Percentiles rank a stretch among this genome's conserved stretches.
Conservation (phyloP, 169 alveolate genomes). For the Theileria orientalis region DNA sequence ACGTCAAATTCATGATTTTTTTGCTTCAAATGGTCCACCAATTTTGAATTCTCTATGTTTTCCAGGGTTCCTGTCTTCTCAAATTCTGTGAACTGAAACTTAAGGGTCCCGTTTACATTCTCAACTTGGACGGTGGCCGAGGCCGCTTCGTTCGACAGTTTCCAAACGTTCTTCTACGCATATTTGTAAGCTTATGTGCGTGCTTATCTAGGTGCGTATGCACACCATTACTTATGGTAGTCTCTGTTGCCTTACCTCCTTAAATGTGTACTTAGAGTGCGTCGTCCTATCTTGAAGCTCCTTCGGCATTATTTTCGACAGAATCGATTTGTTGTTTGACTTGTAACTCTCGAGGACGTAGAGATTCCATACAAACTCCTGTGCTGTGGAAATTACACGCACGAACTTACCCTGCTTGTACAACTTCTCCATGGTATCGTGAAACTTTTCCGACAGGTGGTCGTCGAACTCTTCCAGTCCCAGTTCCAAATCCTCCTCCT, state of each 20-base stretch:
- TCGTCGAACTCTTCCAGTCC: conserved; percentile 8
- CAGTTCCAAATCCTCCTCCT: neutral
- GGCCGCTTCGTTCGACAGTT: conserved; percentile 15
- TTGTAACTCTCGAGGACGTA: conserved; percentile 30
- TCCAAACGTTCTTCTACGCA: conserved; percentile 6
- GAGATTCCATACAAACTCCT: conserved; percentile 25
- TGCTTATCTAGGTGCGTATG: too few relatives aligned
- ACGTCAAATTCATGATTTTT: neutral
- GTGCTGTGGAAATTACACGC: too few relatives aligned
- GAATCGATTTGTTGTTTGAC: conserved; percentile 5
- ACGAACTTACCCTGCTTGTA: conserved; percentile 5
- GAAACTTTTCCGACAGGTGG: conserved; percentile 5
- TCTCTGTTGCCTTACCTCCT: conserved; percentile 22
- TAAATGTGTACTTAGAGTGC: conserved; percentile 11
- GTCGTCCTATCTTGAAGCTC: neutral
- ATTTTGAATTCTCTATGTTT: neutral
- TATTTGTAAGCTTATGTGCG: neutral
- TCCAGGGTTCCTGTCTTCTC: neutral
- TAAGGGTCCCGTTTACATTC: neutral
- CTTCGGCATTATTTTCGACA: conserved; percentile 4
- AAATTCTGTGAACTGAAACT: conserved; percentile 5
- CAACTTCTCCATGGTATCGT: conserved; percentile 1
- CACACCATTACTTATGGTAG: too few relatives aligned
- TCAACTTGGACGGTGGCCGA: conserved; percentile 11
- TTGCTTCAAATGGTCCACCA: conserved; percentile 7